Evolutionary conservation across 768 basidiomycete species (phyloP).

Genomic region (Tylopilus subfusipes): DNA sequence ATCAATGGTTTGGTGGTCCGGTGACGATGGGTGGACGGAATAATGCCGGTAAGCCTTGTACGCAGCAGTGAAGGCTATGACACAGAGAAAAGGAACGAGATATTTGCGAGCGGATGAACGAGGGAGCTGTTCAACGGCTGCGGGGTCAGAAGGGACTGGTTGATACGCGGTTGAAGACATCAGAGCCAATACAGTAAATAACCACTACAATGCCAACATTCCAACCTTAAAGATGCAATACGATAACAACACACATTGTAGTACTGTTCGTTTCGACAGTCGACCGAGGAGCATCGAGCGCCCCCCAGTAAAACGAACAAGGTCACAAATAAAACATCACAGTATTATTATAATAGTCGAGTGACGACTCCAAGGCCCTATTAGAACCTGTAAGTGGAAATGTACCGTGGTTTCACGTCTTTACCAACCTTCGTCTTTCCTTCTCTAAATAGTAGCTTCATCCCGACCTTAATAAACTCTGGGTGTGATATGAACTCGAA

Average conservation of each 20-base stretch:
- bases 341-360: slow-evolving; percentile 55
- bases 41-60: slow-evolving; percentile 44
- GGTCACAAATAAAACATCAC: slow-evolving; percentile 28
- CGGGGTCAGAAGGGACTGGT: slow-evolving; percentile 15
- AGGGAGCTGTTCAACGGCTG: slow-evolving; percentile 22
- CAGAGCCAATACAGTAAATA: slow-evolving; percentile 2
- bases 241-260: neutral
- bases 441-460: slow-evolving; percentile 91
- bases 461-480: slow-evolving; percentile 90
- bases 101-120: slow-evolving; percentile 29
- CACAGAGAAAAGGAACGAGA: slow-evolving; percentile 34
- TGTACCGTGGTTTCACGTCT: neutral
- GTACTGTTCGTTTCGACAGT: neutral
- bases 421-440: slow-evolving; percentile 84
- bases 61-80: slow-evolving; percentile 38
- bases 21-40: slow-evolving; percentile 19
- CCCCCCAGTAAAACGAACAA: neutral
- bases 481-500: slow-evolving; percentile 94
- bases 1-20: slow-evolving; percentile 12
- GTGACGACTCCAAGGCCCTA: slow-evolving; percentile 81
- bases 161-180: slow-evolving; percentile 27
- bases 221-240: slow-evolving; percentile 8
- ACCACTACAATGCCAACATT: slow-evolving; percentile 14
- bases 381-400: slow-evolving; percentile 6
- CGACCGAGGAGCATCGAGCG: neutral